Conservation (phyloP, 2,329 filamentous ascomycete species). For the Fusarium nelsonii region DNA sequence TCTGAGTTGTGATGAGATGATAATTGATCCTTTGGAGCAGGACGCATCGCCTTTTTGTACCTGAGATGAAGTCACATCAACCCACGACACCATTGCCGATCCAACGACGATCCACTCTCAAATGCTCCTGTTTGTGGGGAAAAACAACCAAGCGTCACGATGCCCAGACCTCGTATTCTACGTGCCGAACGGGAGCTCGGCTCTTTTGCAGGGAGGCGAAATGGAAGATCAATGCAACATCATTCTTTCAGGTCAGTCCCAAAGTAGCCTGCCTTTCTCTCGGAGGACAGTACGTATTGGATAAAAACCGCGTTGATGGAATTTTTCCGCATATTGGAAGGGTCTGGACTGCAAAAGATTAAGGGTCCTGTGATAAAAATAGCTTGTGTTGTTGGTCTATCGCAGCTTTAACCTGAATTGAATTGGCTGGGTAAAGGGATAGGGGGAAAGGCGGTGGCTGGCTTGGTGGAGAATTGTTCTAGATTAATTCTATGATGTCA, state of each 20-base stretch:
- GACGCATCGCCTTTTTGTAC: constrained; percentile 1
- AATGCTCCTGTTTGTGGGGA: constrained; percentile 21
- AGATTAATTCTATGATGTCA: constrained; percentile 4
- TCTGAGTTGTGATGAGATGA: neutral
- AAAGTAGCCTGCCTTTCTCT: neutral
- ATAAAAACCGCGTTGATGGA: neutral
- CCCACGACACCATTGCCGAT: constrained; percentile 16
- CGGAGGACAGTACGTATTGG: neutral
- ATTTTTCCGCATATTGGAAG: neutral
- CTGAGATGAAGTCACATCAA: neutral
- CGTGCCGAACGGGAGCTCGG: constrained; percentile 24
- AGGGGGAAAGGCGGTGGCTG: neutral
- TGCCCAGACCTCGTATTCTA: constrained; percentile 32
- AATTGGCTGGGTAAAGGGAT: neutral
- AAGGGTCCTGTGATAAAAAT: constrained; percentile 12
- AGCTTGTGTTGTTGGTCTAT: neutral
- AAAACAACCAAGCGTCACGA: constrained; percentile 19
- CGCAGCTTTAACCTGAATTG: neutral
- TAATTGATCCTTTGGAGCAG: neutral
- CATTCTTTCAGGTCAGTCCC: neutral
- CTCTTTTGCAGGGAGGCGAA: neutral
- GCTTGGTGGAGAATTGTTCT: constrained; percentile 1
- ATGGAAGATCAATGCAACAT: neutral
- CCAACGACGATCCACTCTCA: neutral
- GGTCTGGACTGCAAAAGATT: neutral